Base-by-base conservation (phyloP, 2,329 filamentous ascomycete genomes). In the Neopestalotiopsis sp. region DNA sequence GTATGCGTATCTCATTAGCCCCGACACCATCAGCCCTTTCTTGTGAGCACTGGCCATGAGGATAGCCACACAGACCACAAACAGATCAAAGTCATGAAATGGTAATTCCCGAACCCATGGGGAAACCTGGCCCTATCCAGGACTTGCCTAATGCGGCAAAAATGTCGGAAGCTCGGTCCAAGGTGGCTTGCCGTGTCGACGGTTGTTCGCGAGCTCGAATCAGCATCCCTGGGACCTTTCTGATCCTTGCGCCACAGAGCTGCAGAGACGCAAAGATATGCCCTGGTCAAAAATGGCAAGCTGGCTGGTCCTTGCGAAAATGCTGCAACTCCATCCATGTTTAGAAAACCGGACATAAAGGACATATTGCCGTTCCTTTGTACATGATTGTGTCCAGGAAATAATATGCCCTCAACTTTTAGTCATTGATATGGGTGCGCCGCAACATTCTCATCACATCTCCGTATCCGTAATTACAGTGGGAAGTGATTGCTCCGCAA, bases 61-160 rank as follows among this genome's bases (percentile, higher is more conserved):
- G 30, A 59, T 59, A n/a, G 24, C 10, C 45, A 52, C 45, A 52
- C 45, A 52, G 45, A 24, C 45, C 45, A 52, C 45, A 52, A 17
- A 14, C 45, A 52, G 45, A 52, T 52, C 45, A 52, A 52, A n/a
- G 45, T 52, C n/a, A 38, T 38, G 17, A 20, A 52, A 52, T 52
- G 45, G 45, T 52, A 52, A n/a, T 52, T 52, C 45, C 45, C 45
- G 57, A 59, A 59, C 30, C 30, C 24, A 30, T 59, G 57, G 57
- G 30, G 30, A 30, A 30, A 59, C 24, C 24, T 30, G 32, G 34
- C 28, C 32, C 32, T 52, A 28, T 49, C 61, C 34, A 64, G 61
- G 61, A 64, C 61, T 64, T 64, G 17, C 61, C 61, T 64, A 52
- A 64, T 64, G 38, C 42, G 20, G 61, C 42, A 45, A 52, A 34